Evolutionary conservation across 192 early-diverging fungal genomes (phyloP).

Genomic region (Lunasporangiospora selenospora): DNA sequence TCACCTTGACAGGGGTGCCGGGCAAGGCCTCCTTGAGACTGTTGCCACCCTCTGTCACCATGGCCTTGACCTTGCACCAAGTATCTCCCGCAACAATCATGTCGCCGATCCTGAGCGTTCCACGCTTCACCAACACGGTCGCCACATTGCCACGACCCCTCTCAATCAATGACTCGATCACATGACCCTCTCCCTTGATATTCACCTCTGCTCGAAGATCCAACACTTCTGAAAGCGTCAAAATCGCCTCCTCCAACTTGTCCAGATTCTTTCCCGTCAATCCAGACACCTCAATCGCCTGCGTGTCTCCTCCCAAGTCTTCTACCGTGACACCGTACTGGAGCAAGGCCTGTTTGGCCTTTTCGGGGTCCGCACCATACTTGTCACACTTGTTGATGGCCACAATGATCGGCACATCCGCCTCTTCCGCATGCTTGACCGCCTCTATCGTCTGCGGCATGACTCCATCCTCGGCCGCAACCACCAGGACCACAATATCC

Average conservation of each 20-base stretch:
- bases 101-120: slow-evolving; percentile 81
- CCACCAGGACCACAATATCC: slow-evolving; percentile 96
- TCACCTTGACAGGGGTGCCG: slow-evolving; percentile 84
- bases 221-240: slow-evolving; percentile 84
- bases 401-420: slow-evolving; percentile 90
- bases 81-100: slow-evolving; percentile 85
- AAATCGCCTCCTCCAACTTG: slow-evolving; percentile 87
- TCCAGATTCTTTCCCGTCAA: slow-evolving; percentile 87
- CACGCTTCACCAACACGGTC: slow-evolving; percentile 87
- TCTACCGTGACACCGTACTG: slow-evolving; percentile 86
- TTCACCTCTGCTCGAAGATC: slow-evolving; percentile 86
- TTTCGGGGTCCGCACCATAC: slow-evolving; percentile 70
- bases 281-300: slow-evolving; percentile 89
- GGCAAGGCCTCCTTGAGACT: slow-evolving; percentile 79
- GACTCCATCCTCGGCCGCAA: slow-evolving; percentile 96
- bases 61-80: slow-evolving; percentile 87
- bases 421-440: slow-evolving; percentile 87
- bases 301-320: slow-evolving; percentile 93
- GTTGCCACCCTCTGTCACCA: slow-evolving; percentile 82
- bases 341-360: slow-evolving; percentile 72
- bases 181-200: slow-evolving; percentile 80
- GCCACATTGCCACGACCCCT: slow-evolving; percentile 88
- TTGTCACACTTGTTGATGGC: slow-evolving; percentile 99
- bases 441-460: slow-evolving; percentile 99
- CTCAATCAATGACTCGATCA: slow-evolving; percentile 90